Evolutionary conservation across 2,329 filamentous ascomycete species (phyloP).

Genomic region (Fusarium udum): DNA sequence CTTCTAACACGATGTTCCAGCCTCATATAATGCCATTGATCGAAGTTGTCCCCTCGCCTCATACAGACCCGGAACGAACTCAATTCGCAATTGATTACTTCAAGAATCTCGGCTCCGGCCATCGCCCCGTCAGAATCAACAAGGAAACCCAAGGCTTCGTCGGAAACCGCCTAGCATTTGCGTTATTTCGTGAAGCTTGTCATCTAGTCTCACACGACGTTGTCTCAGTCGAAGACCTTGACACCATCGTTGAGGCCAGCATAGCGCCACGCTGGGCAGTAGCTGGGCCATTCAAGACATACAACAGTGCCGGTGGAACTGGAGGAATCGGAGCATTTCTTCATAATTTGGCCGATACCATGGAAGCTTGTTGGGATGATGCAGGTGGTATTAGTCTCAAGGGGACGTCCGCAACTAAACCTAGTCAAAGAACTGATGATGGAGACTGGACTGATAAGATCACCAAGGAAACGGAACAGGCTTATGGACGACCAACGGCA

Average conservation of each 20-base stretch:
- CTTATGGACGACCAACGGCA: slow-evolving; percentile 15
- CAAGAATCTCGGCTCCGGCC: slow-evolving; percentile 14
- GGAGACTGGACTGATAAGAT: slow-evolving; percentile 25
- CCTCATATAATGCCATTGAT: slow-evolving; percentile 38
- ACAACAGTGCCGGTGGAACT: slow-evolving; percentile 33
- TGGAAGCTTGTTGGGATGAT: slow-evolving; percentile 32
- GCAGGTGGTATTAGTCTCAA: slow-evolving; percentile 18
- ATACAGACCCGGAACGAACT: not conserved
- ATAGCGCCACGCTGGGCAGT: slow-evolving; percentile 38
- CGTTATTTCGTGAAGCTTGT: slow-evolving; percentile 27
- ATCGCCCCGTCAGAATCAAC: slow-evolving; percentile 29
- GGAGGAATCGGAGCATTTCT: slow-evolving; percentile 35
- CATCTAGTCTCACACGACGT: slow-evolving; percentile 20
- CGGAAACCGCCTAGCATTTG: slow-evolving; percentile 28
- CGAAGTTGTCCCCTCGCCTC: slow-evolving; percentile 27
- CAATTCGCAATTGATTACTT: slow-evolving; percentile 31
- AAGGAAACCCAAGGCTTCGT: slow-evolving; percentile 32
- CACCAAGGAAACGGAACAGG: slow-evolving; percentile 11
- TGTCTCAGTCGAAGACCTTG: slow-evolving; percentile 44
- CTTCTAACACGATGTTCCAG: not conserved
- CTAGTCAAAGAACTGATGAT: not conserved
- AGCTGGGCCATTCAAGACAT: slow-evolving; percentile 35
- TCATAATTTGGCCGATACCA: slow-evolving; percentile 21
- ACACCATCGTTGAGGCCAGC: slow-evolving; percentile 39
- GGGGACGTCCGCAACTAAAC: not conserved